Evolutionary conservation across 2,329 filamentous ascomycete genomes (phyloP), one percentile per base, ranked within the genome.

Genomic region (Cytospora paraplurivora): DNA sequence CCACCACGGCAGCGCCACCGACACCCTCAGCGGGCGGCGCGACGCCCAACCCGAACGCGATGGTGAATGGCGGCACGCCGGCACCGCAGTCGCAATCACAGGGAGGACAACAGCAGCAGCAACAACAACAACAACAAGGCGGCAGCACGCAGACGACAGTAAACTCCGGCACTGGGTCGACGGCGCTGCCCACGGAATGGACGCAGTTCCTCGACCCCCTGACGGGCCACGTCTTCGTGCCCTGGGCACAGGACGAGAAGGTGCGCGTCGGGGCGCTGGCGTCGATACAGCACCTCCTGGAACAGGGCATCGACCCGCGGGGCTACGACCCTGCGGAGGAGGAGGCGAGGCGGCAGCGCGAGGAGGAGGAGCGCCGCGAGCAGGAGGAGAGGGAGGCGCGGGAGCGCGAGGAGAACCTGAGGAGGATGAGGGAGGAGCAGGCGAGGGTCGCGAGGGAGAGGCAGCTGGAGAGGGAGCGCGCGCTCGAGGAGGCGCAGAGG

Each of bases 241-340:
- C 92, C 0, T 96, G 91, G 91, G 91, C 91, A 0, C 80, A 79
- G 34, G 87, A 91, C 67, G 85, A 88, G 37, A 83, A 86, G 64
- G 91, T 95, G 67, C 83, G 86, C 37, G 78, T 79, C 17, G 91
- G 92, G 41, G 87, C 87, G 1, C 79, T 96, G 50, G 88, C 87
- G 0, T 78, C 80, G 10, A 83, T 86, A 52, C 87, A 92, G 70
- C 76, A 81, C 32, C 81, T 92, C 66, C 68, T 83, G 6, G 87
- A 89, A 69, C 76, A 81, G 60, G 88, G 87, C 8, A 81, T 85
- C 67, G 85, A 90, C 71, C 86, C 86, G 10, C 81, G 78, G 60
- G 81, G 79, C 41, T 85, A 84, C 71, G 85, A 88, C 68, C 86
- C 86, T 1, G 80, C 77, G 33, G 84, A 85, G 66, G 81, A 83